phyloP scores from a whole-genome alignment of 495 filamentous ascomycete genomes.

The Podospora pseudoanserina region DNA sequence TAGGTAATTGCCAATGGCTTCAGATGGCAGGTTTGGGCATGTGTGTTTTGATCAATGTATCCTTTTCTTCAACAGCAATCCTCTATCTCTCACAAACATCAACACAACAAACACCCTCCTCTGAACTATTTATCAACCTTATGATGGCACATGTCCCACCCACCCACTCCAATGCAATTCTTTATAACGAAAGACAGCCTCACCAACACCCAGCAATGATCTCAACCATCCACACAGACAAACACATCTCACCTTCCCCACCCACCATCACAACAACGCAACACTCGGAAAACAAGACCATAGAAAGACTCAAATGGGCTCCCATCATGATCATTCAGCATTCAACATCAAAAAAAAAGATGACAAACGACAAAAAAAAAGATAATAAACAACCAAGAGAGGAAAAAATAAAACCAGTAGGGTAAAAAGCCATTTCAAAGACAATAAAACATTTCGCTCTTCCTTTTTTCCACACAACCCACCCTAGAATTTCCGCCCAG shows the following conservation, averaged over 20 bases:
- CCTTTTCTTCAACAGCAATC: neutral
- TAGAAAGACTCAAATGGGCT: neutral
- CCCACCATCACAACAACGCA: neutral
- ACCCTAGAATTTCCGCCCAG: neutral
- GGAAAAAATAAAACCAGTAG: neutral
- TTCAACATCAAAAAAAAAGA: constrained; percentile 13
- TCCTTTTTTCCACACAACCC: neutral
- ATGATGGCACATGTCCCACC: neutral
- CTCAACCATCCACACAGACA: neutral
- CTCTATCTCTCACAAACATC: neutral
- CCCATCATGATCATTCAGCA: constrained; percentile 17
- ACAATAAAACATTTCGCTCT: neutral
- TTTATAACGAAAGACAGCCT: neutral
- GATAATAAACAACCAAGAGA: neutral
- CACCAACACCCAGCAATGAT: neutral
- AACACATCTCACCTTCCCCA: neutral
- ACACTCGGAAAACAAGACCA: neutral
- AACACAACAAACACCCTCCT: neutral
- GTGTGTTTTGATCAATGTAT: neutral
- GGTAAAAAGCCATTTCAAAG: neutral
- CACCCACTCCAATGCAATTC: neutral
- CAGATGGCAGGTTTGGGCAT: neutral
- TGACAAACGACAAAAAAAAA: constrained; percentile 14
- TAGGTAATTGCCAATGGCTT: neutral
- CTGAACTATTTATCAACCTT: neutral